phyloP scores from a whole-genome alignment of 2,329 filamentous ascomycete genomes.

The Ophiostoma quercus region DNA sequence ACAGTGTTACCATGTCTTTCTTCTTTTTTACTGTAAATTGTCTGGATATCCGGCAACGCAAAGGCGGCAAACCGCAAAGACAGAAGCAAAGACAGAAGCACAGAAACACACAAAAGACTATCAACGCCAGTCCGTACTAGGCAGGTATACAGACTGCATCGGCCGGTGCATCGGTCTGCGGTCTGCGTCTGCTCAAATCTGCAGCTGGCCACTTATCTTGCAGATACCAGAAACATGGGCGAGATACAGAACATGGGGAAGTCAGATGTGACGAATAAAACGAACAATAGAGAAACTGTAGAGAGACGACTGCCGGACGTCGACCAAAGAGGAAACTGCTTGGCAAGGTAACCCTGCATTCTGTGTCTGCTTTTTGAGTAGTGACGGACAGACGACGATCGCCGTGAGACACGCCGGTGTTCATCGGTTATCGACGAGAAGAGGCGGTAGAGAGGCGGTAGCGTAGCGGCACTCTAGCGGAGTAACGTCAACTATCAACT shows the following conservation, averaged over 20 bases:
- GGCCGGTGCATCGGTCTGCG: not conserved
- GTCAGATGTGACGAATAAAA: too few species aligned
- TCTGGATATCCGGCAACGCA: not conserved
- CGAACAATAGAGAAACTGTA: not conserved
- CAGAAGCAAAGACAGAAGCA: not conserved
- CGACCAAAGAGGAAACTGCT: slow-evolving; percentile 9
- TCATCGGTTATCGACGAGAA: slow-evolving; percentile 16
- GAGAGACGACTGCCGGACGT: not conserved
- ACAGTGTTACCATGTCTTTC: not conserved
- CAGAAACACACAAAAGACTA: too few species aligned
- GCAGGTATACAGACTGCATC: not conserved
- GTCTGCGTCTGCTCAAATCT: too few species aligned
- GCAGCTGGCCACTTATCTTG: slow-evolving; percentile 6
- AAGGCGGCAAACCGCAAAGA: not conserved
- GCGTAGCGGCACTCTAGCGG: not conserved
- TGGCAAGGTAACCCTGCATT: not conserved
- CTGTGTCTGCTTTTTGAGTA: not conserved
- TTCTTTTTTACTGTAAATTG: not conserved
- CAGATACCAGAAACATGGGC: not conserved
- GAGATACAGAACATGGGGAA: slow-evolving; percentile 1
- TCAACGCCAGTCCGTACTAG: slow-evolving; percentile 9
- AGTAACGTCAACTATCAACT: not conserved
- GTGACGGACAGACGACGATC: not conserved
- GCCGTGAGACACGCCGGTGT: slow-evolving; percentile 4
- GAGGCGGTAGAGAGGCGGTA: not conserved